Evolutionary conservation across 2,329 filamentous ascomycete genomes (phyloP).

Genomic region (Pseudogymnoascus sp.): DNA sequence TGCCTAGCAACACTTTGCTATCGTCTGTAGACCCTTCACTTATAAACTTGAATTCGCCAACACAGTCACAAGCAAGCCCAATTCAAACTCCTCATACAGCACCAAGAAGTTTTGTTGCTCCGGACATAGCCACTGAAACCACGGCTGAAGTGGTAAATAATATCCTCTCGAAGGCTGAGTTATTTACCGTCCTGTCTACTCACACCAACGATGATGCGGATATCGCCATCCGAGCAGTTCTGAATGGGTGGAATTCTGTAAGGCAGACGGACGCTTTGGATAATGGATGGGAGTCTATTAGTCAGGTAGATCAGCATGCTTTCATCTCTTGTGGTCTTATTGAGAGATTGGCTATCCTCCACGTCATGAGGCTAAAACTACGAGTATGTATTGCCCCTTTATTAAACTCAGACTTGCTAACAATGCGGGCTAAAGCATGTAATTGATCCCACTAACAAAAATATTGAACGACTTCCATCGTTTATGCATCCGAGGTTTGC

Average conservation of each 20-base stretch:
- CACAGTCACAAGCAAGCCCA: neutral
- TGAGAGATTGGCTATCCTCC: neutral
- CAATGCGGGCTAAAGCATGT: neutral
- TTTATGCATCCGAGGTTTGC: neutral
- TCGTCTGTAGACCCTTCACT: neutral
- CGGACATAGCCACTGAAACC: neutral
- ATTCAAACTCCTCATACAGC: neutral
- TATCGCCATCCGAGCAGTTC: neutral
- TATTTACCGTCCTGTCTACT: neutral
- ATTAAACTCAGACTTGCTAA: neutral
- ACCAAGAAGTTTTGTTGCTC: neutral
- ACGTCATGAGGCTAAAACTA: neutral
- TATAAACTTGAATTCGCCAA: neutral
- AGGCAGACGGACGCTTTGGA: neutral
- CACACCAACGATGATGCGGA: neutral
- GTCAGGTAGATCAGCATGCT: neutral
- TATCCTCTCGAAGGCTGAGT: neutral
- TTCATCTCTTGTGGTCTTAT: constrained; percentile 1
- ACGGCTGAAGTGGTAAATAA: neutral
- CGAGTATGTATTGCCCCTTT: neutral
- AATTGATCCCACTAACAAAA: neutral
- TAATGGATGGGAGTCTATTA: neutral
- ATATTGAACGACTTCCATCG: neutral
- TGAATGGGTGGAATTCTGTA: neutral
- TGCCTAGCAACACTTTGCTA: neutral